Conservation (phyloP, 169 alveolate genomes). For the Plasmodium inui region DNA sequence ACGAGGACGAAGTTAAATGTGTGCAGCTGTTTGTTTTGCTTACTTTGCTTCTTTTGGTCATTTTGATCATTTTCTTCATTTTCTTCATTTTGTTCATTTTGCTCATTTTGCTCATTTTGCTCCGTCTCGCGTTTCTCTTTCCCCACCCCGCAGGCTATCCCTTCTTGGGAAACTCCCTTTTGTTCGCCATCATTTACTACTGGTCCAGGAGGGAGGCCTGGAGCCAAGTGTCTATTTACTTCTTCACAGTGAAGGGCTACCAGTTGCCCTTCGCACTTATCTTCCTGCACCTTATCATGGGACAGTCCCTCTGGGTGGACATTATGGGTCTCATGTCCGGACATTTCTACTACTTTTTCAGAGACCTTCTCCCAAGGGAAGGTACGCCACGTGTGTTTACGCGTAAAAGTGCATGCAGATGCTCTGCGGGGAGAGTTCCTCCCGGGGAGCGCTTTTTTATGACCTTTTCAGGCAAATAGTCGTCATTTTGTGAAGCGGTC, state of each 20-base stretch:
- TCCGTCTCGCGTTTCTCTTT: neutral
- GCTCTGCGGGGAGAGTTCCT: neutral
- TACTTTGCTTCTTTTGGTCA: neutral
- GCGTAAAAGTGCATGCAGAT: neutral
- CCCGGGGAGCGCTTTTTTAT: neutral
- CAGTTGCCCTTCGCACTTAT: slow-evolving; percentile 91
- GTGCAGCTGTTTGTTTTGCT: neutral
- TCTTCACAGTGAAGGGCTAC: slow-evolving; percentile 88
- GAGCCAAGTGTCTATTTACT: slow-evolving; percentile 87
- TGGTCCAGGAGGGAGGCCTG: slow-evolving; percentile 91
- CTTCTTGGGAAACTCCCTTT: slow-evolving; percentile 81
- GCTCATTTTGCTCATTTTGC: neutral
- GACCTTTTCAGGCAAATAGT: neutral
- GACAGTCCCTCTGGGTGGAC: slow-evolving; percentile 89
- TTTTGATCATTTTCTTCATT: neutral
- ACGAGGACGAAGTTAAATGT: neutral
- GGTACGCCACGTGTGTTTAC: slow-evolving; percentile 48
- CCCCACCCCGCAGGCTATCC: slow-evolving; percentile 78
- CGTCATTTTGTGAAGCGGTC: neutral
- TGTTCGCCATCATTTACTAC: slow-evolving; percentile 88
- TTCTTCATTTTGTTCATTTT: neutral
- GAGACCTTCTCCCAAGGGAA: slow-evolving; percentile 89
- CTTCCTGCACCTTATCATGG: slow-evolving; percentile 89
- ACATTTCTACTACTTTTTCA: slow-evolving; percentile 85
- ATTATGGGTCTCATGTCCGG: slow-evolving; percentile 91